Conservation (phyloP, 306 rosid species). For the Urtica urens region DNA sequence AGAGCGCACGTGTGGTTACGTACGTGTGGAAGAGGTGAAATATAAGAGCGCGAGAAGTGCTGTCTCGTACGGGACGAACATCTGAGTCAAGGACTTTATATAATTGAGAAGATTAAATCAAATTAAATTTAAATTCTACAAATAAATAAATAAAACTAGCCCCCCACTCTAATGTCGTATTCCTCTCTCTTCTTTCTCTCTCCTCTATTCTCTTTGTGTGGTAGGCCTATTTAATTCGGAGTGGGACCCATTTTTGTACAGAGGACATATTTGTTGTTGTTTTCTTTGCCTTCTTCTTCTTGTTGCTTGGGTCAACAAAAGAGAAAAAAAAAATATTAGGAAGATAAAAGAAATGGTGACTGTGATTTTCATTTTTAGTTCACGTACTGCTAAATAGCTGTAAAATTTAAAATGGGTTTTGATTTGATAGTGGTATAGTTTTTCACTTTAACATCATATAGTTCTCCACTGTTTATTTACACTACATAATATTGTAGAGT, state of each 20-base stretch:
- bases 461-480: too few relatives aligned
- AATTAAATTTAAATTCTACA: background rate
- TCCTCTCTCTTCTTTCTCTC: conserved; percentile 1
- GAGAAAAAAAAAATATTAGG: background rate
- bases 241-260: conserved; percentile 16
- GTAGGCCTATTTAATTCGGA: conserved; percentile 12
- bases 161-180: background rate
- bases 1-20: conserved; percentile 28
- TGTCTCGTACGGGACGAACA: conserved; percentile 52
- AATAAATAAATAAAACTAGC: background rate
- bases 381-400: too few relatives aligned
- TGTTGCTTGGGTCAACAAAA: background rate
- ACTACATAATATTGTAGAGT: too few relatives aligned
- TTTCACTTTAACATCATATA: too few relatives aligned
- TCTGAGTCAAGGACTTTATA: conserved; percentile 12
- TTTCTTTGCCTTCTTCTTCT: background rate
- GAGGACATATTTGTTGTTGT: conserved; percentile 8
- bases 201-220: background rate
- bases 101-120: background rate
- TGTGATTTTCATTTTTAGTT: too few relatives aligned
- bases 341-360: background rate
- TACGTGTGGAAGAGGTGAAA: conserved; percentile 17
- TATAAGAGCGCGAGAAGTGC: background rate
- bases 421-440: background rate
- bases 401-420: too few relatives aligned